Percentiles rank a stretch among this genome's conserved stretches.
Evolutionary conservation across 306 rosid genomes (phyloP).

Genomic region (Quercus berberidifolia): DNA sequence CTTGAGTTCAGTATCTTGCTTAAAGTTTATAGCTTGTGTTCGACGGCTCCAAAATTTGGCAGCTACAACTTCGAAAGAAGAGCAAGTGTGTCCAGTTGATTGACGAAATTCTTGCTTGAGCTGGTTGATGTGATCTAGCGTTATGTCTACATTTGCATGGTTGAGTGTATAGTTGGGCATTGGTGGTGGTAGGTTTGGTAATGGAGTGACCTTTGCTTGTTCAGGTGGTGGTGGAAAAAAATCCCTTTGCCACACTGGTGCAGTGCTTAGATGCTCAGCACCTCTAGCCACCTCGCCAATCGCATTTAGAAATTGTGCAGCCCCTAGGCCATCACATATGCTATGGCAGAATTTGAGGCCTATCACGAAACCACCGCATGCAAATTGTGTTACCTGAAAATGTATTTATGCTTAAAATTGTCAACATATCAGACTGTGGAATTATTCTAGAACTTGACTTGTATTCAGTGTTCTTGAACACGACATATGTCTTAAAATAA

Average conservation of each 20-base stretch:
- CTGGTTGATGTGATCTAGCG: slow-evolving; percentile 30
- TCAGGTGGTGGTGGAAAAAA: slow-evolving; percentile 28
- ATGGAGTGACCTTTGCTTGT: neutral
- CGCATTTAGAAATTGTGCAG: slow-evolving; percentile 78
- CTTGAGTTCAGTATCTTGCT: slow-evolving; percentile 16
- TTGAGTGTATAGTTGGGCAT: slow-evolving; percentile 35
- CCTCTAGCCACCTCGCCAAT: slow-evolving; percentile 69
- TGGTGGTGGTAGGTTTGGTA: slow-evolving; percentile 13
- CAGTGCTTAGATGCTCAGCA: slow-evolving; percentile 26
- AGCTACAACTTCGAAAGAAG: slow-evolving; percentile 61
- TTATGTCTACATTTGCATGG: slow-evolving; percentile 51
- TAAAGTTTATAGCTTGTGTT: slow-evolving; percentile 38
- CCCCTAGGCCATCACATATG: slow-evolving; percentile 84
- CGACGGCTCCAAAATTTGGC: slow-evolving; percentile 59
- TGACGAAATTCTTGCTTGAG: slow-evolving; percentile 43
- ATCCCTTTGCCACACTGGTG: slow-evolving; percentile 63
- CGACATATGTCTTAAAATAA: too few relatives aligned
- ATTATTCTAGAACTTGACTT: too few relatives aligned
- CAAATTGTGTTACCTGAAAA: slow-evolving; percentile 63
- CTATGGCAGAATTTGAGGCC: slow-evolving; percentile 69
- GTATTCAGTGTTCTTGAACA: too few relatives aligned
- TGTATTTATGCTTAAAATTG: neutral
- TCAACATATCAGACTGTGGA: too few relatives aligned
- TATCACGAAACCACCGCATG: slow-evolving; percentile 71
- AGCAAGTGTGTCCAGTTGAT: slow-evolving; percentile 48